These are phyloP conservation scores for Biscogniauxia marginata DNA, from an alignment of 2,329 filamentous ascomycete species.

Conservation along the genomic window DNA sequence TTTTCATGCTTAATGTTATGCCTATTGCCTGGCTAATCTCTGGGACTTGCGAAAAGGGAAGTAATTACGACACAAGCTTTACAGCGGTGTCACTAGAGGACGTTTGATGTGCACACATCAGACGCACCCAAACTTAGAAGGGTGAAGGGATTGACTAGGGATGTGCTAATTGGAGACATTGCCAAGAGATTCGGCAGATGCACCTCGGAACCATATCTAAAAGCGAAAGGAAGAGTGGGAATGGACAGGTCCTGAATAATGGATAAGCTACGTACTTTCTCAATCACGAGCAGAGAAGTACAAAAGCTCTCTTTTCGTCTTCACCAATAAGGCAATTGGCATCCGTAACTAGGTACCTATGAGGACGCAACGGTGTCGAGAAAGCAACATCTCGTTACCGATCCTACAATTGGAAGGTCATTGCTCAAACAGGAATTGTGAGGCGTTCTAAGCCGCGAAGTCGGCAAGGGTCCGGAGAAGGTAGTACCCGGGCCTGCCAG, in stretches of 20 bases:
- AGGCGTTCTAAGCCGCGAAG: conserved; percentile 20
- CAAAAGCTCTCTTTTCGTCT: not conserved
- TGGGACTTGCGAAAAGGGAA: conserved; percentile 3
- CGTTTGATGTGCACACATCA: conserved; percentile 25
- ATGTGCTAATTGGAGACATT: conserved; percentile 24
- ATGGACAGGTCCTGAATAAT: too few relatives aligned
- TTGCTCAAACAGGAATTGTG: conserved; percentile 19
- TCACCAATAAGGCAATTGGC: not conserved
- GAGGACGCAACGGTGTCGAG: not conserved
- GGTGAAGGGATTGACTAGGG: conserved; percentile 14
- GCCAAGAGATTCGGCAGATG: conserved; percentile 23
- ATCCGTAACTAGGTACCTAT: not conserved
- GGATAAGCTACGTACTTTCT: not conserved
- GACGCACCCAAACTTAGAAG: conserved; percentile 22
- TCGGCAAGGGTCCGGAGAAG: conserved; percentile 24
- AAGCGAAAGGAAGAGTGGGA: not conserved
- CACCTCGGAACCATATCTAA: not conserved
- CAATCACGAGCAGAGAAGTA: not conserved
- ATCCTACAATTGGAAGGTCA: conserved; percentile 1
- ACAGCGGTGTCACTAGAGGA: conserved; percentile 8
- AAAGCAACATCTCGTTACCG: conserved; percentile 5
- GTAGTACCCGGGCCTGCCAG: conserved; percentile 26
- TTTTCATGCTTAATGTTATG: conserved; percentile 6
- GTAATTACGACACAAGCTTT: not conserved
- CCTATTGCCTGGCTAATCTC: conserved; percentile 2